Evolutionary conservation across 2,329 filamentous ascomycete genomes (phyloP), one percentile per base, ranked within the genome.

Genomic region (Rasamsonia emersonii): DNA sequence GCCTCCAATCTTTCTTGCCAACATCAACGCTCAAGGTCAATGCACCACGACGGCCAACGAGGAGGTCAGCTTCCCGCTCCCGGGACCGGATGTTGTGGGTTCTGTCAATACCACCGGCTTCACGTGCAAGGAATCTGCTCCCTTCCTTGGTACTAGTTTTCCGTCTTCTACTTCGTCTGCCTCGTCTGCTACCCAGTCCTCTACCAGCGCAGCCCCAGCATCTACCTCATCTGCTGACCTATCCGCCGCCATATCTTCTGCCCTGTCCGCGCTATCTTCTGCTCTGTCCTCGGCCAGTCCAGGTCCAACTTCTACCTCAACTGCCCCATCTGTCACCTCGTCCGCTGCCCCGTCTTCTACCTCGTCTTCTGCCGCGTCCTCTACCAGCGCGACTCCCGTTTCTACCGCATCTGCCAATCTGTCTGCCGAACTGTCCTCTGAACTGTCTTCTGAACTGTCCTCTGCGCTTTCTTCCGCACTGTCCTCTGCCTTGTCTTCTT

Each of bases 1-100:
- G 1, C 82, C 83, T 1, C 58, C 68, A 28, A 72, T 86, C 56
- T 86, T 85, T 51, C 68, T 80, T 32, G 81, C 79, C 58, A 86
- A 86, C 54, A 58, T 84, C 30, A 53, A 53, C 28, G 71, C 30
- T 18, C 37, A 73, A 32, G 65, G 60, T 3, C 53, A 51, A 15
- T 85, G 80, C 61, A 63, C 53, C 24, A 81, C 77, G 20, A 53
- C 56, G 5, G 74, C 78, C 47, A 62, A 65, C 21, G 52, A 65
- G 27, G 75, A 82, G 37, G 65, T 82, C 20, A 50, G 67, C 44
- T 86, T 79, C 62, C 81, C 82, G 23, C 54, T 75, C 32, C 77
- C 80, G 5, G 82, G 82, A 29, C 56, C 64, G 1, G 67, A 73
- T 35, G 67, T 76, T 26, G 30, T 53, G 17, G 56, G 56, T 14